phyloP scores from a whole-genome alignment of 1,284 basidiomycete genomes.

The Apiotrichum brassicae region DNA sequence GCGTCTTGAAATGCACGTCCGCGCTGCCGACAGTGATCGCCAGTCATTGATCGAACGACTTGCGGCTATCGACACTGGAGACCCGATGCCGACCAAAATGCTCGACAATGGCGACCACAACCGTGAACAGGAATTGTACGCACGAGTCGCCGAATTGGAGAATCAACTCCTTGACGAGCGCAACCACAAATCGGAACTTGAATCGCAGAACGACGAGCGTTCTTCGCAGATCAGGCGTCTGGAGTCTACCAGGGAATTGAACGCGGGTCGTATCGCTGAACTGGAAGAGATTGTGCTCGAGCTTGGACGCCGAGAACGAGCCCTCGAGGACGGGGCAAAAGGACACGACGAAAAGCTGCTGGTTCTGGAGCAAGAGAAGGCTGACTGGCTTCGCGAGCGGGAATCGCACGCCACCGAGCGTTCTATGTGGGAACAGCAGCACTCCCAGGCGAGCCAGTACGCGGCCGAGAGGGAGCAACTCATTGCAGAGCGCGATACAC shows the following conservation, averaged over 20 bases:
- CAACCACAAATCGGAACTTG: slow-evolving; percentile 5
- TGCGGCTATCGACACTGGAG: neutral
- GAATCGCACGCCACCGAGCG: neutral
- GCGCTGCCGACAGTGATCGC: slow-evolving; percentile 17
- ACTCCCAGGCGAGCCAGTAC: neutral
- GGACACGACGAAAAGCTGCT: slow-evolving; percentile 23
- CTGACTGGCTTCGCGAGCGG: slow-evolving; percentile 11
- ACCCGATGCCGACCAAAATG: slow-evolving; percentile 10
- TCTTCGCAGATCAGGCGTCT: slow-evolving; percentile 2
- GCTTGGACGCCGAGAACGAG: slow-evolving; percentile 34
- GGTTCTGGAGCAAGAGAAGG: slow-evolving; percentile 50
- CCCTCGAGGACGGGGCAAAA: slow-evolving; percentile 31
- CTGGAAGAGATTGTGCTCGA: slow-evolving; percentile 41
- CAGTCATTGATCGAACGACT: neutral
- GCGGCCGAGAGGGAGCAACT: too few relatives aligned
- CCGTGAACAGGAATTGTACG: slow-evolving; percentile 24
- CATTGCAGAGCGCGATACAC: neutral
- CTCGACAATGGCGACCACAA: slow-evolving; percentile 9
- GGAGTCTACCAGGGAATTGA: slow-evolving; percentile 19
- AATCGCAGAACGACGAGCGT: slow-evolving; percentile 7
- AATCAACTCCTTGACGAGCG: neutral
- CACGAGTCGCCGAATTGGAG: slow-evolving; percentile 5
- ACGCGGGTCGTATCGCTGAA: slow-evolving; percentile 25
- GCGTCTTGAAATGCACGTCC: slow-evolving; percentile 6
- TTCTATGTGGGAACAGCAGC: slow-evolving; percentile 1